Conservation (phyloP, 257 asterid genomes). For the Datura wrightii region DNA sequence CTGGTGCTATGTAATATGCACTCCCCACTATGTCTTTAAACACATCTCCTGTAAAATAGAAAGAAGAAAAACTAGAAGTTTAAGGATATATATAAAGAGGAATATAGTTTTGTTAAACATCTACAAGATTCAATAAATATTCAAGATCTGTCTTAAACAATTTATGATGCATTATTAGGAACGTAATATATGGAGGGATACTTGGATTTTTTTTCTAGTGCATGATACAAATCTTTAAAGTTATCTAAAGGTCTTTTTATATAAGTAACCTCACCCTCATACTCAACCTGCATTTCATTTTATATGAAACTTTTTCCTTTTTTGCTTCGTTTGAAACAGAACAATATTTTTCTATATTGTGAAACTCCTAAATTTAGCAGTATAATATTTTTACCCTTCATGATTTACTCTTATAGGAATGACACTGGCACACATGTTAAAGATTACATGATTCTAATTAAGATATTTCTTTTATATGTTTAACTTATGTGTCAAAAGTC, state of each 20-base stretch:
- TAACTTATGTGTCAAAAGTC: background rate
- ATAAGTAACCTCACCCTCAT: no score
- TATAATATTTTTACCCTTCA: no score
- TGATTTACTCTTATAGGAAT: no score
- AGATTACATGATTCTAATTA: background rate
- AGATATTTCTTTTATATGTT: background rate
- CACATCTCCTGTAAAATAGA: slow-evolving; percentile 52
- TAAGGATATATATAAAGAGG: background rate
- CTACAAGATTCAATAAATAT: background rate
- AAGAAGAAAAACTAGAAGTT: background rate
- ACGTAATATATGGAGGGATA: background rate
- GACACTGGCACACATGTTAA: background rate
- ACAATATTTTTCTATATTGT: no score
- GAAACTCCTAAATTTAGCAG: no score
- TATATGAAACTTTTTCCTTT: no score
- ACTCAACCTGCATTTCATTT: no score
- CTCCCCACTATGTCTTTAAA: slow-evolving; percentile 72
- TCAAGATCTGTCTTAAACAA: background rate
- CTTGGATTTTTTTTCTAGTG: no score
- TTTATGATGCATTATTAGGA: background rate
- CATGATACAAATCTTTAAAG: no score
- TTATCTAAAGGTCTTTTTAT: no score
- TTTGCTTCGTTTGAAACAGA: no score
- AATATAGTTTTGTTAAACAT: background rate
- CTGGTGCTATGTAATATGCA: slow-evolving; percentile 73